Base-by-base conservation (phyloP, 371 early-diverging fungal species). In the Apophysomyces ossiformis region DNA sequence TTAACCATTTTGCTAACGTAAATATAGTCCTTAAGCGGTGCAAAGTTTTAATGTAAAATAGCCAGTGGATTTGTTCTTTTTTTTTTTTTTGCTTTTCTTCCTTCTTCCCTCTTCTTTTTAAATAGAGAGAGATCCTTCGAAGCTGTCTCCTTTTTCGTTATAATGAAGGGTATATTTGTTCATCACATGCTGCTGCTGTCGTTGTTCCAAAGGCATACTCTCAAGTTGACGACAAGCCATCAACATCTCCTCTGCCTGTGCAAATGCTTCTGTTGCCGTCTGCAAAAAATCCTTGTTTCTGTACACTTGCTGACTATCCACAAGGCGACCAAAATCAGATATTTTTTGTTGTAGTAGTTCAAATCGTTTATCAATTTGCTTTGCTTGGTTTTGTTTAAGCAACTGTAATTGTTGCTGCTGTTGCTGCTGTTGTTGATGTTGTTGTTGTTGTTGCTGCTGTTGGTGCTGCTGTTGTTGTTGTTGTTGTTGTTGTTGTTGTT, bases 161-260 rank as follows among this genome's bases (percentile, higher is more conserved):
- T 73, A 81, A 65, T 76, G 74, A 7, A 71, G 66, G 68, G 77
- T 78, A 75, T 76, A 81, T 63, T 81, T 78, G 67, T 74, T 81
- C 16, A 61, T 61, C 65, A 65, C 61, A 46, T 59, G 39, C 56
- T 38, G 62, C 41, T 50, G 69, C 13, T 21, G 63, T 12, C 16
- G 56, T 18, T 1, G 67, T 41, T 65, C 67, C 15, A 59, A 45
- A 7, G 58, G 32, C 44, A 21, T 26, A 18, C 21, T 50, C 2
- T 78, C 82, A 7, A 39, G 60, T 2, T 69, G 56, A 57, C 66
- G 68, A 59, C 79, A 82, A 1, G 83, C 78, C 4, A 44, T 50
- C 41, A 82, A 36, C 78, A 82, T 77, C 38, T 79, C 83, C 9
- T 78, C 69, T 32, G 78, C 83, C 12, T 66, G 67, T 8, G 76